A percentile compares a stretch with the other conserved stretches of the same genome.
Evolutionary conservation across 2,329 filamentous ascomycete species (phyloP).

Genomic region (Pseudopithomyces maydicus): DNA sequence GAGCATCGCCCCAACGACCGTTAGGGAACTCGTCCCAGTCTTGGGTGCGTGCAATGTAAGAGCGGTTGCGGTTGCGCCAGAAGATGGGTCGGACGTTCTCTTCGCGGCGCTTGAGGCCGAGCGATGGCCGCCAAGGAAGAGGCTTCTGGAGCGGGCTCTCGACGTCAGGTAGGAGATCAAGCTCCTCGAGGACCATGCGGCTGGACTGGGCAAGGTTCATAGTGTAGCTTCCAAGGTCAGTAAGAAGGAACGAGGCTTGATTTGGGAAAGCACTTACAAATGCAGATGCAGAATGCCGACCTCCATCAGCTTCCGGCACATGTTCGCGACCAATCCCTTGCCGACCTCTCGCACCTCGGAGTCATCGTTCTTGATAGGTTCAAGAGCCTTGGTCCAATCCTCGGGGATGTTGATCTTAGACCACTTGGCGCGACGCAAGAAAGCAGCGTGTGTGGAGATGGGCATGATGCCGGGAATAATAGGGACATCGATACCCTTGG

Average conservation of each 20-base stretch:
- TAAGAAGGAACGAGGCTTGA: background rate
- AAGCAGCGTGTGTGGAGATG: conserved; percentile 93
- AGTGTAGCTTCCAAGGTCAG: conserved; percentile 68
- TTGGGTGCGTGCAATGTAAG: conserved; percentile 92
- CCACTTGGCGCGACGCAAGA: conserved; percentile 87
- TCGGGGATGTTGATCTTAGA: conserved; percentile 84
- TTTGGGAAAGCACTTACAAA: conserved; percentile 62
- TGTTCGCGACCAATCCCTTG: conserved; percentile 81
- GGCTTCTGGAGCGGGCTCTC: conserved; percentile 82
- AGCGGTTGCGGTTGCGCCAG: conserved; percentile 96
- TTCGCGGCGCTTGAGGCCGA: conserved; percentile 83
- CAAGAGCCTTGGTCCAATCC: conserved; percentile 79
- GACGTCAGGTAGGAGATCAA: conserved; percentile 77
- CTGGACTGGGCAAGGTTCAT: conserved; percentile 98
- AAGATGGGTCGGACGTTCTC: conserved; percentile 98
- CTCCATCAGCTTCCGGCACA: conserved; percentile 85
- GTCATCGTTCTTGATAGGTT: conserved; percentile 97
- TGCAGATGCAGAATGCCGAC: conserved; percentile 87
- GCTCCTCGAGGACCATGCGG: conserved; percentile 89
- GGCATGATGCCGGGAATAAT: conserved; percentile 91
- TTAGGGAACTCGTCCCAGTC: conserved; percentile 99
- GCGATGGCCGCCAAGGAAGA: conserved; percentile 95
- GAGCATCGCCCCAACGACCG: conserved; percentile 95
- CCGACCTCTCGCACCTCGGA: conserved; percentile 88
- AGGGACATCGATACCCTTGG: conserved; percentile 79